Evolutionary conservation across 352 stramenopile genomes (phyloP), one percentile per base, ranked within the genome.

Genomic region (Pythium volutum): DNA sequence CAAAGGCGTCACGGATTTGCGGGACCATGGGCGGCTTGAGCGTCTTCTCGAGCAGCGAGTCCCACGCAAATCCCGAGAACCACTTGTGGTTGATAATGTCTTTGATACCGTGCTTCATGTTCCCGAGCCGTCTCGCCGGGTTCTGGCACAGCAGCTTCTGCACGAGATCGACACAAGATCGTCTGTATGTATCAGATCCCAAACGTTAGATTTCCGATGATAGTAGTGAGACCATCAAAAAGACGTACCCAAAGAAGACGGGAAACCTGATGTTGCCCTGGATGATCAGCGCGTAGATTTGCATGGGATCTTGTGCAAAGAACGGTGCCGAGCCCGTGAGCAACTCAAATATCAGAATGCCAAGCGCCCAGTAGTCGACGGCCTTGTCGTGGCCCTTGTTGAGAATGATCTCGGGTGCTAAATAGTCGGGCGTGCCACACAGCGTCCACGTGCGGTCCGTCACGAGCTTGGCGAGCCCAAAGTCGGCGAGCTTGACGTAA

Each of bases 361-460:
- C 89, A 11, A 97, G 74, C 0, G 87, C 84, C 90, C 90, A 98
- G 62, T 94, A 98, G 66, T 98, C 90, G 25, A 97, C 90, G 2
- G 83, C 83, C 47, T 90, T 88, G 58, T 95, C 87, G 67, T 98
- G 89, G 0, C 89, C 91, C 60, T 92, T 93, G 71, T 87, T 96
- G 47, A 95, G 69, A 48, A 97, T 96, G 63, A 98, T 97, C 62
- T 98, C 92, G 1, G 93, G 91, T 1, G 93, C 89, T 15, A 97
- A 68, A 64, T 98, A 98, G 56, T 97, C 89, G 14, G 91, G 93
- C 12, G 92, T 98, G 10, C 92, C 92, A 53, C 92, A 98, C 23
- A 97, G 65, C 8, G 89, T 98, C 84, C 84, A 97, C 16, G 90
- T 97, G 8, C 79, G 68, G 27, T 95, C 77, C 1, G 70, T 89